These are phyloP conservation scores for Apiosordaria backusii DNA, from an alignment of 495 filamentous ascomycete species.

Conservation along the genomic window DNA sequence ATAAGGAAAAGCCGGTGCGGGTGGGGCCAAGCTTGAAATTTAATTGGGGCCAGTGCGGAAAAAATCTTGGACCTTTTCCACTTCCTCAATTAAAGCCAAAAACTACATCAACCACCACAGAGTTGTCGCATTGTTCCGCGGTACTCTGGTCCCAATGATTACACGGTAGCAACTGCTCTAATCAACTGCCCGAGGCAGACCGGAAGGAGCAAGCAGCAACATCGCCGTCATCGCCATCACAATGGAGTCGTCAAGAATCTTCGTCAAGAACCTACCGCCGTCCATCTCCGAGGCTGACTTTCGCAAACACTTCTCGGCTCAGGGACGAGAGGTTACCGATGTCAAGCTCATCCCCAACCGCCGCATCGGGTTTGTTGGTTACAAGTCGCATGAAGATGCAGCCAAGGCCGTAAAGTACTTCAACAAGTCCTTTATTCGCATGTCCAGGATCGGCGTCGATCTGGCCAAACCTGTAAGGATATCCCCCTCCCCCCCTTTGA, in stretches of 20 bases:
- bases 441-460: constrained; percentile 94
- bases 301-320: constrained; percentile 75
- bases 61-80: constrained; percentile 10
- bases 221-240: neutral
- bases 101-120: constrained; percentile 7
- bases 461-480: constrained; percentile 71
- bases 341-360: constrained; percentile 82
- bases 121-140: constrained; percentile 7
- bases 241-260: constrained; percentile 79
- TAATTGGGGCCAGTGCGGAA: constrained; percentile 12
- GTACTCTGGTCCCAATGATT: constrained; percentile 21
- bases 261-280: constrained; percentile 81
- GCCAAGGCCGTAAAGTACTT: constrained; percentile 83
- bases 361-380: constrained; percentile 94
- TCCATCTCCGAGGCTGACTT: constrained; percentile 72
- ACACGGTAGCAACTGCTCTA: constrained; percentile 22
- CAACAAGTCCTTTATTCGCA: constrained; percentile 89
- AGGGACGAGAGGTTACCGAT: constrained; percentile 75
- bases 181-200: constrained; percentile 23
- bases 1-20: constrained; percentile 12
- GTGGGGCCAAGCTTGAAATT: constrained; percentile 18
- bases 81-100: constrained; percentile 9
- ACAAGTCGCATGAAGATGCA: constrained; percentile 77
- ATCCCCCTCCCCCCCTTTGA: constrained; percentile 4
- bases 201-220: constrained; percentile 18